A percentile compares a stretch with the other conserved stretches of the same genome.
Evolutionary conservation across 176 grass and related monocot species (phyloP).

Genomic region (Poa annua): DNA sequence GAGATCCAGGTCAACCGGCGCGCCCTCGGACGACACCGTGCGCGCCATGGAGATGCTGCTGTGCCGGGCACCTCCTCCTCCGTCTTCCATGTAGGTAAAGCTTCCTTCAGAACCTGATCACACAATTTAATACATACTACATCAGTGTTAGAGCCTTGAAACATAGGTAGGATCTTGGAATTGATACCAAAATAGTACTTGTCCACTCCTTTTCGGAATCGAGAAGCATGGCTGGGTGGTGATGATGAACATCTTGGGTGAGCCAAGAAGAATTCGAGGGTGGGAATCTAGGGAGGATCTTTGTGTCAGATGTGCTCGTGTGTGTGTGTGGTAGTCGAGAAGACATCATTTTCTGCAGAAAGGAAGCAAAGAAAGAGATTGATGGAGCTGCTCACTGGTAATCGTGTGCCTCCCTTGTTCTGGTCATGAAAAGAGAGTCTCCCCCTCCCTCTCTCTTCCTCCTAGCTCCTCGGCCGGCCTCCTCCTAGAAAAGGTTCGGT

Average conservation of each 20-base stretch:
- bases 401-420: slow-evolving; percentile 40
- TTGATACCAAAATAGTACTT: slow-evolving; percentile 34
- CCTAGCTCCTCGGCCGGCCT: slow-evolving; percentile 18
- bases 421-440: slow-evolving; percentile 33
- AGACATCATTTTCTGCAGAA: slow-evolving; percentile 58
- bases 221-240: slow-evolving; percentile 26
- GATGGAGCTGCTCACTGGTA: slow-evolving; percentile 56
- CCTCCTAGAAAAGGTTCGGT: slow-evolving; percentile 42
- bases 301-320: slow-evolving; percentile 23
- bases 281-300: slow-evolving; percentile 30
- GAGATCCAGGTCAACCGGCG: slow-evolving; percentile 69
- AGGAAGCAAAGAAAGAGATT: slow-evolving; percentile 60
- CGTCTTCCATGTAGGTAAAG: slow-evolving; percentile 69
- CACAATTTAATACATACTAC: slow-evolving; percentile 45
- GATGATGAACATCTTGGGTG: slow-evolving; percentile 46
- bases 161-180: slow-evolving; percentile 11
- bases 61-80: slow-evolving; percentile 41
- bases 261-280: slow-evolving; percentile 19
- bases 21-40: slow-evolving; percentile 55
- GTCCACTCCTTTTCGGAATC: slow-evolving; percentile 40
- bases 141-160: slow-evolving; percentile 40
- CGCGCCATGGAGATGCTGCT: slow-evolving; percentile 48
- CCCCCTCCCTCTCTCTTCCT: slow-evolving; percentile 27
- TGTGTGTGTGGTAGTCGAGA: slow-evolving; percentile 27
- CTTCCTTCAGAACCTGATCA: slow-evolving; percentile 57